phyloP scores from a whole-genome alignment of 2,329 filamentous ascomycete genomes.

The Curvularia sp. region DNA sequence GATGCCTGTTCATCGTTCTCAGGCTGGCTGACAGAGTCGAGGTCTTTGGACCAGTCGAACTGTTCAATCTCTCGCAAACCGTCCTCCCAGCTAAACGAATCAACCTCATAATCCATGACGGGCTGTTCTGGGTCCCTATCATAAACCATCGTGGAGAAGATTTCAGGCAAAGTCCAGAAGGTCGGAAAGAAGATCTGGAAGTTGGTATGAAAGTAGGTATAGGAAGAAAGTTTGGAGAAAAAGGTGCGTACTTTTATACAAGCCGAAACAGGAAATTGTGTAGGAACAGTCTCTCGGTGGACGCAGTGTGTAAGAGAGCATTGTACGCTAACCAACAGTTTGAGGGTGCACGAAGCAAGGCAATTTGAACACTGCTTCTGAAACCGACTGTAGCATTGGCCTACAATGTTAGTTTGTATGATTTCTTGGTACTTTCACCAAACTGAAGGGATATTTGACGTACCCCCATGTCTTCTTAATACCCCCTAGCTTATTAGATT shows the following conservation, averaged over 20 bases:
- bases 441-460: background rate
- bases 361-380: background rate
- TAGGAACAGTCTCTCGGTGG: conserved; percentile 16
- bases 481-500: background rate
- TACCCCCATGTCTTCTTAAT: background rate
- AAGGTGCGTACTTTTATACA: background rate
- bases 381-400: background rate
- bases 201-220: no score
- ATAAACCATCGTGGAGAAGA: background rate
- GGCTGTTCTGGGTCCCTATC: background rate
- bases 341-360: background rate
- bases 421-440: background rate
- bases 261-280: conserved; percentile 6
- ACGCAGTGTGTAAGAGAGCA: background rate
- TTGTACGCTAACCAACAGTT: background rate
- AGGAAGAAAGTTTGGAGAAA: no score
- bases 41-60: conserved; percentile 30
- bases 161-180: background rate
- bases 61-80: conserved; percentile 31
- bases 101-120: no score
- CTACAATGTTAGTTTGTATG: background rate
- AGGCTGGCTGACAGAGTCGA: no score
- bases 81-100: conserved; percentile 28
- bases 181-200: no score
- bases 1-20: no score